Evolutionary conservation across 257 asterid genomes (phyloP).

Genomic region (Scutellaria minor): DNA sequence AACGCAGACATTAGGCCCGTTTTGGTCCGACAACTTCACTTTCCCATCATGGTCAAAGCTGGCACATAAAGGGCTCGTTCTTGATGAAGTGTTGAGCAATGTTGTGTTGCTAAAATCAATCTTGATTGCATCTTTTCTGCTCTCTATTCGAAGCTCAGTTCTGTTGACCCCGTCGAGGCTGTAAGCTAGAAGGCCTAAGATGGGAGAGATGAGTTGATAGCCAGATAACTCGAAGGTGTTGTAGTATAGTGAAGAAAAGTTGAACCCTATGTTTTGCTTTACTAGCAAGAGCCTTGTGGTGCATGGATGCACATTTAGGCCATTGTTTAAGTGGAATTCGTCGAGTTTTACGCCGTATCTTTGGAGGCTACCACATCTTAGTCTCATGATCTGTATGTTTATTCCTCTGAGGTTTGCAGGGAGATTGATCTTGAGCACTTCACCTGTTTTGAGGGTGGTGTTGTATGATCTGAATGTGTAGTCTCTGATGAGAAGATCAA

Average conservation of each 20-base stretch:
- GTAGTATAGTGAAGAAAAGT: constrained; percentile 73
- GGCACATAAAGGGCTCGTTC: constrained; percentile 69
- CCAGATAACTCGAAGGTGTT: constrained; percentile 67
- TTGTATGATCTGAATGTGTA: constrained; percentile 62
- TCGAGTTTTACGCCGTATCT: constrained; percentile 70
- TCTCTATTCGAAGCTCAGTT: constrained; percentile 50
- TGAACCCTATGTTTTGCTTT: constrained; percentile 63
- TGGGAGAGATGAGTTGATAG: constrained; percentile 69
- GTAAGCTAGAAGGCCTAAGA: constrained; percentile 69
- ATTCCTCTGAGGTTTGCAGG: constrained; percentile 77
- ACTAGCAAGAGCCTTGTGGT: constrained; percentile 59
- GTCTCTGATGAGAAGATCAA: constrained; percentile 72
- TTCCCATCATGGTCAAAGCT: constrained; percentile 65
- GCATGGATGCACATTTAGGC: constrained; percentile 58
- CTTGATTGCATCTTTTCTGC: constrained; percentile 49
- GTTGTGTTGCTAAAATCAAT: constrained; percentile 56
- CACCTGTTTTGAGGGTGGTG: constrained; percentile 59
- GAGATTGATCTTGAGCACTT: constrained; percentile 49
- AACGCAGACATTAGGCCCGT: constrained; percentile 52
- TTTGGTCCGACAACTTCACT: constrained; percentile 51
- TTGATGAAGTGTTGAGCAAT: constrained; percentile 36
- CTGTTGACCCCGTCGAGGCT: constrained; percentile 40
- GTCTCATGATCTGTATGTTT: constrained; percentile 51
- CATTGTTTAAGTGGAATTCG: constrained; percentile 56
- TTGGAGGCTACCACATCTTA: constrained; percentile 81